phyloP scores from a whole-genome alignment of 1,284 basidiomycete species.

The Ceraceosorus guamensis region DNA sequence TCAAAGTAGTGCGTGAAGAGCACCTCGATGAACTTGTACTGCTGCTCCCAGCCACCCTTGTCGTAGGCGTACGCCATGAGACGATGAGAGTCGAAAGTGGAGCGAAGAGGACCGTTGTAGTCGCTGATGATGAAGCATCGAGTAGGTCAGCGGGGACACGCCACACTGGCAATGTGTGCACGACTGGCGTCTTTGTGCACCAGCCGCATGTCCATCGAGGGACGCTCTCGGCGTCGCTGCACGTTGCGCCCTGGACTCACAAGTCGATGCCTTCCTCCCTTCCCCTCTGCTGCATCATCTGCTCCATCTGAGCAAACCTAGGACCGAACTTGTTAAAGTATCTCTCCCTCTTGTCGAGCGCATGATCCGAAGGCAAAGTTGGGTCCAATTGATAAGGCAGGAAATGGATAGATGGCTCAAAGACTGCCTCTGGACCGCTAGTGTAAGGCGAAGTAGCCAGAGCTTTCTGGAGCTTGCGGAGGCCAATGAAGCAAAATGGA shows the following conservation, averaged over 20 bases:
- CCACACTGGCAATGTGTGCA: too few species aligned
- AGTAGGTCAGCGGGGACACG: not conserved
- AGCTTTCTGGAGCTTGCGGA: not conserved
- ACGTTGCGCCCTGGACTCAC: not conserved
- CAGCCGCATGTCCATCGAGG: too few species aligned
- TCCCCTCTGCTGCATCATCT: not conserved
- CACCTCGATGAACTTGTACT: not conserved
- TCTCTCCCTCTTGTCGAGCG: not conserved
- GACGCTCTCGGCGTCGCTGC: not conserved
- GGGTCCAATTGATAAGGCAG: conserved; percentile 1
- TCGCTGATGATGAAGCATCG: not conserved
- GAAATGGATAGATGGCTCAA: not conserved
- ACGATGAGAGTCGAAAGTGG: not conserved
- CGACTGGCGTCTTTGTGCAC: too few species aligned
- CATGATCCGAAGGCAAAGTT: not conserved
- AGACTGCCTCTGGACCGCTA: not conserved
- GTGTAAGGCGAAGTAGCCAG: not conserved
- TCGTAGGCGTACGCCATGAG: not conserved
- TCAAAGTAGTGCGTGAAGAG: conserved; percentile 4
- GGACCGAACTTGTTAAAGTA: not conserved
- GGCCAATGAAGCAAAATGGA: not conserved
- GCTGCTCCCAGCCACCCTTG: not conserved
- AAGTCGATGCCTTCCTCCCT: not conserved
- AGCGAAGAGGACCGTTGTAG: not conserved
- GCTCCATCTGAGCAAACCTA: not conserved